Evolutionary conservation across 225 moss, liverwort and hornwort genomes (phyloP).

Genomic region (Physcomitrium patens): DNA sequence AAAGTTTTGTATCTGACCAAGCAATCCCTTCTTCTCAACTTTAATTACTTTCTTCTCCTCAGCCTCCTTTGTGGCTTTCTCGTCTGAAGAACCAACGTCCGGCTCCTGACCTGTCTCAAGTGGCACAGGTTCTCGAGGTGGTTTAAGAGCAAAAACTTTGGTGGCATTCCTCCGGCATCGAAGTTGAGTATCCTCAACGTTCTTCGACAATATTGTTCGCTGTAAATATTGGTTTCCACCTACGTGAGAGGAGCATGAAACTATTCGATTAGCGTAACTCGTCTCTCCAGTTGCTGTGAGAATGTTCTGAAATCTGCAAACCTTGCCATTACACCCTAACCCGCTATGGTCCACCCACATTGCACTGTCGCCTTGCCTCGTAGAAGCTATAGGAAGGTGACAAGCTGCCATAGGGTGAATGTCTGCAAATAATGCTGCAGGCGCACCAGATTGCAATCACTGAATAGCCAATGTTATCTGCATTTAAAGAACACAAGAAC

Average conservation of each 20-base stretch:
- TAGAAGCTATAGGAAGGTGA: conserved; percentile 34
- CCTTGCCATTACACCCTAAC: conserved; percentile 28
- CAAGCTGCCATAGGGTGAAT: conserved; percentile 41
- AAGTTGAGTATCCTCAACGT: neutral
- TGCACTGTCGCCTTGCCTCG: conserved; percentile 36
- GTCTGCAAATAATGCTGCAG: neutral
- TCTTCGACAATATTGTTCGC: neutral
- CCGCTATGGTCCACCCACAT: conserved; percentile 36
- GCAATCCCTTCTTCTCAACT: conserved; percentile 53
- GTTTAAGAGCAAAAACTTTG: conserved; percentile 35
- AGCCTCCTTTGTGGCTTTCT: conserved; percentile 23
- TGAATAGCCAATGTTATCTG: conserved; percentile 10
- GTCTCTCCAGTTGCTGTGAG: conserved; percentile 32
- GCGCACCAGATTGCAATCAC: neutral
- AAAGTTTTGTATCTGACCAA: conserved; percentile 42
- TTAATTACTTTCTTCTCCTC: conserved; percentile 49
- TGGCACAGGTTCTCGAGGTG: conserved; percentile 27
- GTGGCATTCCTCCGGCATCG: conserved; percentile 2
- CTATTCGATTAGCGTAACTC: conserved; percentile 37
- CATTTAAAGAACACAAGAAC: neutral
- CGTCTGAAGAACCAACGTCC: conserved; percentile 15
- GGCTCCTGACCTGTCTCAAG: conserved; percentile 37
- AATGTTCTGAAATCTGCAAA: conserved; percentile 35
- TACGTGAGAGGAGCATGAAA: conserved; percentile 14
- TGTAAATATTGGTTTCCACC: conserved; percentile 17